Percentiles rank a stretch among this genome's conserved stretches.
Evolutionary conservation across 441 rosid genomes (phyloP).

Genomic region (Erysimum pusillum): DNA sequence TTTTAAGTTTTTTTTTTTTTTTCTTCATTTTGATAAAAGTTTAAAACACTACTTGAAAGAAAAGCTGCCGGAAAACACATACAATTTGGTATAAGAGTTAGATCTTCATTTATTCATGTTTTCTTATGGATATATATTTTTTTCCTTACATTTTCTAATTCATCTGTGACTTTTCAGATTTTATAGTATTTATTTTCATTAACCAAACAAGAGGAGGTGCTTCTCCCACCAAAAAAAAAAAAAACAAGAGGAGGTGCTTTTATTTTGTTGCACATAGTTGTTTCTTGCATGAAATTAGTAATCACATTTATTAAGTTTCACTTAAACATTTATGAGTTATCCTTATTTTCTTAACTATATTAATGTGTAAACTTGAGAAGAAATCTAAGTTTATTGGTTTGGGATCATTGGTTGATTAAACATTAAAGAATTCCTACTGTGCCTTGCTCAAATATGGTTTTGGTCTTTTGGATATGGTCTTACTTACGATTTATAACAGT

Average conservation of each 20-base stretch:
- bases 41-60: too few relatives aligned
- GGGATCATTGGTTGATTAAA: background rate
- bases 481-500: background rate
- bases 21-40: too few relatives aligned
- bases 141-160: background rate
- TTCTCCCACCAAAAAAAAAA: too few relatives aligned
- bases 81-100: background rate
- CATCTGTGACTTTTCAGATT: background rate
- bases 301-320: background rate
- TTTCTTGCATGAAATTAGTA: background rate
- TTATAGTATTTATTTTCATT: background rate
- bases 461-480: constrained; percentile 20
- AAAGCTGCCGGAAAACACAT: background rate
- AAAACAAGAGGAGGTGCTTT: background rate
- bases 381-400: background rate
- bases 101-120: background rate
- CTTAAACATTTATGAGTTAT: background rate
- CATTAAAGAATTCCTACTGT: background rate
- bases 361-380: too few relatives aligned
- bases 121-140: background rate
- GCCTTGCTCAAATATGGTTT: background rate
- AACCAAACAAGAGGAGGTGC: background rate
- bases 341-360: background rate
- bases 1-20: background rate
- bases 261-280: background rate